phyloP scores from a whole-genome alignment of 805 yeast species.

The Ogataea henricii region DNA sequence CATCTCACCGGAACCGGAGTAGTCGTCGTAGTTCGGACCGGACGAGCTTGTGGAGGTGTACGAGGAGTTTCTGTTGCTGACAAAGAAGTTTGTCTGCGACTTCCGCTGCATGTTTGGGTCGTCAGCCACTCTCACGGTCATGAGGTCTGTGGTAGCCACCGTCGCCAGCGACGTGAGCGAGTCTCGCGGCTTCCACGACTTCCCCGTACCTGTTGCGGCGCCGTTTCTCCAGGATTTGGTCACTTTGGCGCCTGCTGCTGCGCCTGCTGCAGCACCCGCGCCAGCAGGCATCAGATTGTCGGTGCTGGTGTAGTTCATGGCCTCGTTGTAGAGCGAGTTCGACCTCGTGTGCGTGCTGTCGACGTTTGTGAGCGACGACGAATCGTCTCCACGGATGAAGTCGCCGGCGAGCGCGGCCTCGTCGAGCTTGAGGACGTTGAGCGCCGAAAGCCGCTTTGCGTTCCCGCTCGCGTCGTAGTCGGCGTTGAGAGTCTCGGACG shows the following conservation, averaged over 20 bases:
- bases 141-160: slow-evolving; percentile 79
- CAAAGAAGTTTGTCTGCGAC: slow-evolving; percentile 34
- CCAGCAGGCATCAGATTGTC: slow-evolving; percentile 38
- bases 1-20: slow-evolving; percentile 16
- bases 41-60: slow-evolving; percentile 15
- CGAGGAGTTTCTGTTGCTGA: slow-evolving; percentile 38
- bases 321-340: slow-evolving; percentile 40
- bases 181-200: slow-evolving; percentile 52
- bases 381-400: slow-evolving; percentile 33
- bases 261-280: too few relatives aligned
- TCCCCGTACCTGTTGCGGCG: slow-evolving; percentile 32
- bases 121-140: slow-evolving; percentile 76
- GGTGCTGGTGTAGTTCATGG: slow-evolving; percentile 40
- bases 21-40: slow-evolving; percentile 18
- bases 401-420: slow-evolving; percentile 35
- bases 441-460: slow-evolving; percentile 46
- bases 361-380: slow-evolving; percentile 57
- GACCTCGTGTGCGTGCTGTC: slow-evolving; percentile 38
- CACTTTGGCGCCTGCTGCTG: slow-evolving; percentile 24
- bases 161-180: slow-evolving; percentile 77
- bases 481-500: slow-evolving; percentile 25
- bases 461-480: slow-evolving; percentile 29
- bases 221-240: slow-evolving; percentile 64
- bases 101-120: slow-evolving; percentile 47
- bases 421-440: slow-evolving; percentile 55